phyloP scores from a whole-genome alignment of 1,139 yeast species.

The Arxiozyma telluris region DNA sequence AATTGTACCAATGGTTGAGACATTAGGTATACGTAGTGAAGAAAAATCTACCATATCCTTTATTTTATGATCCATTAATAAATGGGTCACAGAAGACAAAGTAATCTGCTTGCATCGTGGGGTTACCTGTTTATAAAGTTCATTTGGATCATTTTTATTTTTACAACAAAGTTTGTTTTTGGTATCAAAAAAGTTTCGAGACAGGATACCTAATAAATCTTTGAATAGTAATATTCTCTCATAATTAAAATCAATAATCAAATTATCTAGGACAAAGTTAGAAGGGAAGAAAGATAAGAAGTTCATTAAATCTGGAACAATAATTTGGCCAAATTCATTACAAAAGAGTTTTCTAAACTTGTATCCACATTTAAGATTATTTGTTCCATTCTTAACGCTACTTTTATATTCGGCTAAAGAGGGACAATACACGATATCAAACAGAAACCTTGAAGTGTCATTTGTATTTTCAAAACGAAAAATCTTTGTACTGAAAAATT shows the following conservation, averaged over 20 bases:
- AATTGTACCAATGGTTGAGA: background rate
- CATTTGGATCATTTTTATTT: background rate
- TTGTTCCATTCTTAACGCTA: background rate
- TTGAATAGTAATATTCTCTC: conserved; percentile 6
- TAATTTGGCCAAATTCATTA: background rate
- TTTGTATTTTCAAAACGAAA: background rate
- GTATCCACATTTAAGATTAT: background rate
- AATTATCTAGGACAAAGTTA: conserved; percentile 4
- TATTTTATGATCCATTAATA: conserved; percentile 15
- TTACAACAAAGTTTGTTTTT: background rate
- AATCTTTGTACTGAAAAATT: background rate
- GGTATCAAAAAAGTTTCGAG: conserved; percentile 8
- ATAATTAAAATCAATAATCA: conserved; percentile 8
- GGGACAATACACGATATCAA: conserved; percentile 6
- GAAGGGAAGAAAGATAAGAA: background rate
- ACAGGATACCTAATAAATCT: conserved; percentile 15
- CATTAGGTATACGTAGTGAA: background rate
- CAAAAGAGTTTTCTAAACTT: background rate
- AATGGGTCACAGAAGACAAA: conserved; percentile 9
- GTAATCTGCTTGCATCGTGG: conserved; percentile 11
- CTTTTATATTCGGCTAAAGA: background rate
- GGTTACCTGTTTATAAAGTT: background rate
- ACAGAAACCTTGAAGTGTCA: background rate
- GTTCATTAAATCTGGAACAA: background rate
- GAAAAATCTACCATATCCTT: conserved; percentile 13